A percentile compares a stretch with the other conserved stretches of the same genome.
Conservation (phyloP, 768 basidiomycete genomes). For the Cyathus striatus region DNA sequence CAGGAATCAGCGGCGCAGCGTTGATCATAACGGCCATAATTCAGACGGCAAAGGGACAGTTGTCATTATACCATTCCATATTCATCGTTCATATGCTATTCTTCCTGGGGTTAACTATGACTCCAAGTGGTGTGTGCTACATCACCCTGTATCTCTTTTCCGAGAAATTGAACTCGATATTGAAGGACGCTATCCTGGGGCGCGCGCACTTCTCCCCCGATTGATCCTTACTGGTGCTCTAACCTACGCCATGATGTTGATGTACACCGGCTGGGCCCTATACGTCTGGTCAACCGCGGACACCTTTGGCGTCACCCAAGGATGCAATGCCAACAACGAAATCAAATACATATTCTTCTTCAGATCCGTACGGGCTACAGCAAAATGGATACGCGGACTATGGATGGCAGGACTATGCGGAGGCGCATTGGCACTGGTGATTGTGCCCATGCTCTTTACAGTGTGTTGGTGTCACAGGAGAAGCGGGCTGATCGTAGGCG, state of each 20-base stretch:
- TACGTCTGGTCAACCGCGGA: slow-evolving; percentile 11
- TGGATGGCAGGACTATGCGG: slow-evolving; percentile 8
- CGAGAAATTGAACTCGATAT: too few species aligned
- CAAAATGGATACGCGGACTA: slow-evolving; percentile 7
- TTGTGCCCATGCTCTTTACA: too few species aligned
- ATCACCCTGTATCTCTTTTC: too few species aligned
- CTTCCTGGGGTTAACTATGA: slow-evolving; percentile 7
- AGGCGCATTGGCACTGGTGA: not conserved
- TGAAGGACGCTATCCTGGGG: too few species aligned
- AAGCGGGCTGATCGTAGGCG: too few species aligned
- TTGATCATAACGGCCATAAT: slow-evolving; percentile 9
- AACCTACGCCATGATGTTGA: slow-evolving; percentile 6
- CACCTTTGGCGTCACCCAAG: slow-evolving; percentile 2
- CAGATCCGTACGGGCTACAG: slow-evolving; percentile 7
- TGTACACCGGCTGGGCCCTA: slow-evolving; percentile 8
- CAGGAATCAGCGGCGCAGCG: slow-evolving; percentile 8
- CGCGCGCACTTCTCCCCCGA: too few species aligned
- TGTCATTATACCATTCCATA: slow-evolving; percentile 11
- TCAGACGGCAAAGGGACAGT: slow-evolving; percentile 5
- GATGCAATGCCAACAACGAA: slow-evolving; percentile 7
- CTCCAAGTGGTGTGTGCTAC: slow-evolving; percentile 7
- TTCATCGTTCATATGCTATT: slow-evolving; percentile 10
- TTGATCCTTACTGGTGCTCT: too few species aligned
- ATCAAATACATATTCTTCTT: slow-evolving; percentile 10
- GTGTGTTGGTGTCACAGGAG: too few species aligned